Base-by-base conservation (phyloP, 805 yeast genomes). In the Scheffersomyces coipomensis region DNA sequence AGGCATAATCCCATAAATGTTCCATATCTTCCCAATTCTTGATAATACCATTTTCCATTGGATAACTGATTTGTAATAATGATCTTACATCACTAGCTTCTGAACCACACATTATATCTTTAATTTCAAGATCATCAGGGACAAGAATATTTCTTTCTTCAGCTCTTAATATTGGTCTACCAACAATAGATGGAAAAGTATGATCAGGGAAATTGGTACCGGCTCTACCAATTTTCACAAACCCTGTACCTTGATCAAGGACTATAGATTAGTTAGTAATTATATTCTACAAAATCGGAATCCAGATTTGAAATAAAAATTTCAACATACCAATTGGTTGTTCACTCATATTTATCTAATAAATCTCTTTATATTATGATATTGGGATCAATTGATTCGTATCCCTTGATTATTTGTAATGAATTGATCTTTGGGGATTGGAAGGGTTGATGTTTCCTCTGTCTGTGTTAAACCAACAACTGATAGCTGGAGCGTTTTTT, bases 211-310 rank as follows among this genome's bases (percentile, higher is more conserved):
- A 90, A 68, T 93, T 93, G 51, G 89, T 85, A 23, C 98, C 97
- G 26, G 95, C 97, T 56, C 96, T 80, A 43, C 99, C 99, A 51
- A 91, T 88, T 63, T 90, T 91, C 39, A 91, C 97, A 61, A 93
- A 93, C 42, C 99, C 99, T 35, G 99, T 93, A 71, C 99, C 99
- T 72, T 93, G 98, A 71, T 93, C 99, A 52, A 93, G 87, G 53
- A 93, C 99, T 78, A 54, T 32, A 44, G 33, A 38, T 24, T 34
- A 36, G n/a, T n/a, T n/a, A n/a, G n/a, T n/a, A n/a, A 34, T 50
- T 48, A 35, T 29, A 18, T 23, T 19, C 6, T 13, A 13, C n/a
- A 29, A 33, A n/a, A 13, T n/a, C n/a, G n/a, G n/a, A n/a, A n/a
- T n/a, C n/a, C n/a, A n/a, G n/a, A n/a, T 11, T 8, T 18, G 29